These are phyloP conservation scores for Lentinula edodes DNA, from an alignment of 768 basidiomycete species.

Conservation along the genomic window DNA sequence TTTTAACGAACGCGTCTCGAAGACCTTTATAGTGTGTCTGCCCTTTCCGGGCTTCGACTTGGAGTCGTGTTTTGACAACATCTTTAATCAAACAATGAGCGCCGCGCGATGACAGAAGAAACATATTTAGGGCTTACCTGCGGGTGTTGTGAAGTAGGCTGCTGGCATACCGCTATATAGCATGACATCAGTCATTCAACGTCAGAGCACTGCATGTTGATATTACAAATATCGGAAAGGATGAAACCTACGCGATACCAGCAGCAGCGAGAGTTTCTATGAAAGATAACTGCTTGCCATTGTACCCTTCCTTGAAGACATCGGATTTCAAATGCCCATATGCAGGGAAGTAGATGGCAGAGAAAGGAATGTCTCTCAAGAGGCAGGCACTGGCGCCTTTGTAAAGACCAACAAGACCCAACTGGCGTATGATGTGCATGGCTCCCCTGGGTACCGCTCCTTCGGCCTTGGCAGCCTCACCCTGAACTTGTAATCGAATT, in stretches of 20 bases:
- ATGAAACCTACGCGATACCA: conserved; percentile 63
- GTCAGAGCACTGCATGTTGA: conserved; percentile 5
- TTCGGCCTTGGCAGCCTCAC: conserved; percentile 86
- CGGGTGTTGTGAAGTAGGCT: conserved; percentile 88
- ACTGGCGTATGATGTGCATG: conserved; percentile 85
- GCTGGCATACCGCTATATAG: conserved; percentile 90
- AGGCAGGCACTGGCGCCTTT: conserved; percentile 90
- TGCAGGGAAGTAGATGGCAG: conserved; percentile 86
- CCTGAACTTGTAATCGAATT: conserved; percentile 93
- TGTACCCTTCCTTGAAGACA: conserved; percentile 91
- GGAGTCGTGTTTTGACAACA: conserved; percentile 95
- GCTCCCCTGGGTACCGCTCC: conserved; percentile 82
- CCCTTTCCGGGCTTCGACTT: conserved; percentile 88
- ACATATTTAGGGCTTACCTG: conserved; percentile 43
- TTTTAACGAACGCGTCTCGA: conserved; percentile 83
- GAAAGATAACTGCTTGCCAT: conserved; percentile 90
- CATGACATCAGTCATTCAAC: conserved; percentile 25
- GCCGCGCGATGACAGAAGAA: conserved; percentile 12
- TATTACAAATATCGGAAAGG: conserved; percentile 7
- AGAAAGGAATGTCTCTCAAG: conserved; percentile 95
- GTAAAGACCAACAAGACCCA: conserved; percentile 91
- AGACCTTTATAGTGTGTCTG: conserved; percentile 90
- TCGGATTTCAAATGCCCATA: conserved; percentile 92
- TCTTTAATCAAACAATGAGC: conserved; percentile 40
- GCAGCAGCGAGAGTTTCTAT: conserved; percentile 83